Evolutionary conservation across 2,329 filamentous ascomycete genomes (phyloP), one percentile per base, ranked within the genome.

Genomic region (Eutypa lata): DNA sequence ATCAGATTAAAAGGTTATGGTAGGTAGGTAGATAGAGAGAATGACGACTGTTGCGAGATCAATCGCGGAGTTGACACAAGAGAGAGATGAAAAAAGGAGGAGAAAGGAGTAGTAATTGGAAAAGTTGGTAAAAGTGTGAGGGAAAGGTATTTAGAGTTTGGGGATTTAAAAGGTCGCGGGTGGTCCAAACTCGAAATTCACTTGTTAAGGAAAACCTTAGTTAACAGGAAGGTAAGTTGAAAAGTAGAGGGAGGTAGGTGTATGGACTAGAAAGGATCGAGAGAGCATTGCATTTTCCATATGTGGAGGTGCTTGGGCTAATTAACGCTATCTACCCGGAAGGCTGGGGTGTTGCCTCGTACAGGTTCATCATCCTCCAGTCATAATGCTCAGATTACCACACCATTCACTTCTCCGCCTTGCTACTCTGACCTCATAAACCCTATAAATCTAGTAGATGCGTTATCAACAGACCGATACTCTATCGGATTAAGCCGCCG

Each of bases 341-440:
- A 45, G 42, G 42, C 42, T 45, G 42, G 42, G 42, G 42, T 45
- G 21, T n/a, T 45, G 42, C 22, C 42, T 45, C 22, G 42, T 45
- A 38, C 35, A 45, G 14, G 11, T 7, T 13, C 42, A 16, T 24
- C 19, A 16, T 45, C 42, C 42, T 45, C 42, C 42, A 45, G 42
- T 45, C 42, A 45, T 7, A 45, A 24, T 28, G 42, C 21, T n/a
- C 3, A 19, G 19, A 45, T 45, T 45, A 45, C 42, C 42, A 26
- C 4, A 11, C 22, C 22, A 16, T 26, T 26, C 21, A 26, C 42
- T 24, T 28, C 22, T 45, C 42, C 42, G 42, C 42, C 42, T 45
- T 10, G 42, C 42, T 28, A 6, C 42, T 45, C 42, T 45, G 42
- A 45, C 42, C 42, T 45, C 42, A 28, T 45, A 45, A 45, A 45